These are phyloP conservation scores for Talaromyces rugulosus DNA, from an alignment of 2,329 filamentous ascomycete genomes.

Conservation along the genomic window DNA sequence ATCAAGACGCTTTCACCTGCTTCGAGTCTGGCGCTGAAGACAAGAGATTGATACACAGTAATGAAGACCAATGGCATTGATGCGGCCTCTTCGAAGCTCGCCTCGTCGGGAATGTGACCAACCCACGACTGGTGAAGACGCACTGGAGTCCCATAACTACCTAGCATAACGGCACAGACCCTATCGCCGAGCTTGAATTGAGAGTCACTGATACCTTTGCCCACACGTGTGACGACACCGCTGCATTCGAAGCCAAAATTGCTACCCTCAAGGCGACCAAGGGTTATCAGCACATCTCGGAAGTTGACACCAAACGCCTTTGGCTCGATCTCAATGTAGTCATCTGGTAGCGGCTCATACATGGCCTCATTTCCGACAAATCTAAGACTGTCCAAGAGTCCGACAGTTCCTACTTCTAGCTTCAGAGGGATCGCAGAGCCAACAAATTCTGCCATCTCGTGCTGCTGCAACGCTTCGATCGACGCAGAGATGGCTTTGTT, in stretches of 20 bases:
- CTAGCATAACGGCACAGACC: neutral
- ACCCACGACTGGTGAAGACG: neutral
- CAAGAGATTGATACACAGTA: slow-evolving; percentile 15
- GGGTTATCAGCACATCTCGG: slow-evolving; percentile 2
- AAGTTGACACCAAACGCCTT: slow-evolving; percentile 4
- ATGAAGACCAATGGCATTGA: slow-evolving; percentile 39
- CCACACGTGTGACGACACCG: slow-evolving; percentile 8
- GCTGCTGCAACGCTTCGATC: neutral
- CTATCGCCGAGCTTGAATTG: neutral
- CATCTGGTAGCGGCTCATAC: neutral
- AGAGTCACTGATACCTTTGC: neutral
- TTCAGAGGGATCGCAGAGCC: neutral
- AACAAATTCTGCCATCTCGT: neutral
- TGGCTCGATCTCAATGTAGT: slow-evolving; percentile 1
- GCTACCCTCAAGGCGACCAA: neutral
- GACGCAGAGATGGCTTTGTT: neutral
- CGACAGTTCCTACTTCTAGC: neutral
- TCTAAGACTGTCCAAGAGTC: neutral
- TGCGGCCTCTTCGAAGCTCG: slow-evolving; percentile 18
- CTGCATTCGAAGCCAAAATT: slow-evolving; percentile 1
- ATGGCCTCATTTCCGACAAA: slow-evolving; percentile 1
- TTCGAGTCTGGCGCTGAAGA: slow-evolving; percentile 15
- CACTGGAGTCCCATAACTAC: neutral
- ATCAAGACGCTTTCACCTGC: slow-evolving; percentile 19
- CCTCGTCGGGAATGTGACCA: neutral